phyloP scores from a whole-genome alignment of 1,139 yeast genomes.

The Pichia sp. region DNA sequence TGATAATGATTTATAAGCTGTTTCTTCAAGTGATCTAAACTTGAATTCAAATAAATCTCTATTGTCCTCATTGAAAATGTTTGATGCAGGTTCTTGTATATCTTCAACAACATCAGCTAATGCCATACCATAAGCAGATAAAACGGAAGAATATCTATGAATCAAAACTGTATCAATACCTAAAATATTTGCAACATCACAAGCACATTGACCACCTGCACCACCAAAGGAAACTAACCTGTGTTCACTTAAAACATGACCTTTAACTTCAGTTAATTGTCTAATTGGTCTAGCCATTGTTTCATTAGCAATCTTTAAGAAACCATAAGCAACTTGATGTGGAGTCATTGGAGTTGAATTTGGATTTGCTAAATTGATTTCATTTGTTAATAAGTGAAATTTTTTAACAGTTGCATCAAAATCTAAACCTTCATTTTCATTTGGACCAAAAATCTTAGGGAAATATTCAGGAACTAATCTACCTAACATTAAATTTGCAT shows the following conservation, averaged over 20 bases:
- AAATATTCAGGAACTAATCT: slow-evolving; percentile 48
- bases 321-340: slow-evolving; percentile 48
- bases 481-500: slow-evolving; percentile 48
- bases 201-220: slow-evolving; percentile 52
- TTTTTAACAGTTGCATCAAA: slow-evolving; percentile 33
- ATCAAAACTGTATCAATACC: slow-evolving; percentile 41
- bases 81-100: slow-evolving; percentile 52
- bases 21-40: slow-evolving; percentile 31
- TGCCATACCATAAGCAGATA: slow-evolving; percentile 52
- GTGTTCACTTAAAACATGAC: slow-evolving; percentile 39
- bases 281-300: slow-evolving; percentile 54
- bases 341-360: slow-evolving; percentile 29
- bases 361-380: slow-evolving; percentile 35
- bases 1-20: slow-evolving; percentile 33
- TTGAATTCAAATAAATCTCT: slow-evolving; percentile 29
- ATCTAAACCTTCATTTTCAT: slow-evolving; percentile 46
- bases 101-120: slow-evolving; percentile 56
- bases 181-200: slow-evolving; percentile 42
- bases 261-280: slow-evolving; percentile 48
- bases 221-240: slow-evolving; percentile 51
- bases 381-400: slow-evolving; percentile 37
- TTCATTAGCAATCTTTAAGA: slow-evolving; percentile 47
- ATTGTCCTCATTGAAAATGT: slow-evolving; percentile 30
- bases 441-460: slow-evolving; percentile 53
- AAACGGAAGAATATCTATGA: slow-evolving; percentile 47